Evolutionary conservation across 257 asterid genomes (phyloP).

Genomic region (Scutellaria galericulata): DNA sequence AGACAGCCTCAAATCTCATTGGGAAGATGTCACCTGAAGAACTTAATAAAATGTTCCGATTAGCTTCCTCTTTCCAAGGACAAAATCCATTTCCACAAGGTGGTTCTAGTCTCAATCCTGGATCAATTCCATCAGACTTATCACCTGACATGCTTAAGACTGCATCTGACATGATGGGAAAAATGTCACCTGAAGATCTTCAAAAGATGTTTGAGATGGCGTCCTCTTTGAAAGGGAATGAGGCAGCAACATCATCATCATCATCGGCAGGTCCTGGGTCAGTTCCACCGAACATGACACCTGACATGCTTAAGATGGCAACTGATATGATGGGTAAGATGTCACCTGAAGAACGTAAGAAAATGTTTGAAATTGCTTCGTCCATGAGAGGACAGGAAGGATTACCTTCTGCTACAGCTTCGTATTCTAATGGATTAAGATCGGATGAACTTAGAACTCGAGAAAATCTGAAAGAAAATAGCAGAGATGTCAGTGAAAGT

Average conservation of each 20-base stretch:
- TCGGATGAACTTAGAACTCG: conserved; percentile 40
- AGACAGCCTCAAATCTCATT: conserved; percentile 71
- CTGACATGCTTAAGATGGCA: conserved; percentile 93
- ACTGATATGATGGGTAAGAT: conserved; percentile 84
- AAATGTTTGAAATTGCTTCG: conserved; percentile 81
- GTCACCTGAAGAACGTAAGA: conserved; percentile 79
- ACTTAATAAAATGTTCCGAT: conserved; percentile 71
- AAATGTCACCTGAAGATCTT: conserved; percentile 84
- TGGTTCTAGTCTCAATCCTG: conserved; percentile 55
- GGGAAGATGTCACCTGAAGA: conserved; percentile 93
- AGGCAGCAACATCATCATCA: conserved; percentile 51
- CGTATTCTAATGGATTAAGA: conserved; percentile 44
- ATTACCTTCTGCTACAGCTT: conserved; percentile 48
- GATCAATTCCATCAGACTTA: conserved; percentile 64
- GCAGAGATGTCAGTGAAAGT: conserved; percentile 49
- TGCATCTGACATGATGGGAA: conserved; percentile 86
- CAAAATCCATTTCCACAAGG: conserved; percentile 50
- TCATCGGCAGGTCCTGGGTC: conserved; percentile 46
- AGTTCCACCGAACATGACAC: conserved; percentile 60
- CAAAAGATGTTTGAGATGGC: conserved; percentile 81
- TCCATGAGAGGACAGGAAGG: conserved; percentile 65
- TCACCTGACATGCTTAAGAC: conserved; percentile 88
- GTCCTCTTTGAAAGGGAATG: conserved; percentile 70
- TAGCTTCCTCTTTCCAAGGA: conserved; percentile 85
- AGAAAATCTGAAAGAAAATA: conserved; percentile 44